A percentile compares a stretch with the other conserved stretches of the same genome.
These are phyloP conservation scores for Alternaria infectoria DNA, from an alignment of 2,329 filamentous ascomycete genomes.

Conservation along the genomic window DNA sequence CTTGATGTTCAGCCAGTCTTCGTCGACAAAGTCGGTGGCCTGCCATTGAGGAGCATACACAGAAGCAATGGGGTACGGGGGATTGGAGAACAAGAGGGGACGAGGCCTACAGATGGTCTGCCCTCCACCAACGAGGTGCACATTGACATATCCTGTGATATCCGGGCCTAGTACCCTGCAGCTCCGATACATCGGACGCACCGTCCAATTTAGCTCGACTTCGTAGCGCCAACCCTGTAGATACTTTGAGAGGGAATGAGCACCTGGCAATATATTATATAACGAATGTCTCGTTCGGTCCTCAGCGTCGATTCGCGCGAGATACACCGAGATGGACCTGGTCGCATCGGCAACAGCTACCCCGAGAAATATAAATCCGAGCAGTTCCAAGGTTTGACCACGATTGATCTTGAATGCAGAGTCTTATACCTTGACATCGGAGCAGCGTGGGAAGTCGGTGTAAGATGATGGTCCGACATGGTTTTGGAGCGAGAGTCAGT, in stretches of 20 bases:
- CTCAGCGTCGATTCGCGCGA: too few relatives aligned
- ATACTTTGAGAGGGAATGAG: not conserved
- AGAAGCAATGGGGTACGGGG: not conserved
- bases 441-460: not conserved
- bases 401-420: not conserved
- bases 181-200: too few relatives aligned
- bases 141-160: slow-evolving; percentile 8
- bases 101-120: not conserved
- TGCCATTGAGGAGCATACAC: slow-evolving; percentile 69
- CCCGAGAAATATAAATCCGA: not conserved
- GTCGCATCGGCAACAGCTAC: slow-evolving; percentile 11
- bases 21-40: slow-evolving; percentile 82
- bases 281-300: not conserved
- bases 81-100: not conserved
- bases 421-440: not conserved
- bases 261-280: not conserved
- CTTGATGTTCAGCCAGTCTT: slow-evolving; percentile 73
- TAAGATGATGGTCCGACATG: not conserved
- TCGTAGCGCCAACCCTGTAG: not conserved
- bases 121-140: not conserved
- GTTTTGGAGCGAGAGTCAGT: not conserved
- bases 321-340: slow-evolving; percentile 9
- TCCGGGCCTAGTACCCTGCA: not conserved
- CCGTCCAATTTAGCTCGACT: not conserved
- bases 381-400: not conserved